These are phyloP conservation scores for Heliosperma pusillum DNA, from an alignment of 148 eudicot genomes.

Conservation along the genomic window DNA sequence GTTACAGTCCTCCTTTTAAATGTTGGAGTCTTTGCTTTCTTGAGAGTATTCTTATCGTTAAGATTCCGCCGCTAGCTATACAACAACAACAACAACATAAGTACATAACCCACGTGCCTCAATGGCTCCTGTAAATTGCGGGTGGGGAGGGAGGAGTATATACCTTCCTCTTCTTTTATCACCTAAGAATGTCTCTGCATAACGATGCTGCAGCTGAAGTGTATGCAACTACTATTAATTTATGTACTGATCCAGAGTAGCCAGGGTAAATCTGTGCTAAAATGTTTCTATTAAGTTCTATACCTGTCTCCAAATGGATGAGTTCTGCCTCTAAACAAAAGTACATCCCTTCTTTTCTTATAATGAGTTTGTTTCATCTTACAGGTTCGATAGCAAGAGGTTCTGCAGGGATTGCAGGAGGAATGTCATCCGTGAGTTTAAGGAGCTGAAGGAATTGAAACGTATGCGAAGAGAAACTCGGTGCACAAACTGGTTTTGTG, in stretches of 20 bases:
- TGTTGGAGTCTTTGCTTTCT: not conserved
- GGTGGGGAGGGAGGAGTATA: too few species aligned
- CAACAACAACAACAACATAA: too few species aligned
- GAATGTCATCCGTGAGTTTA: constrained; percentile 93
- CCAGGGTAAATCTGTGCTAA: not conserved
- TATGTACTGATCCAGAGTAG: not conserved
- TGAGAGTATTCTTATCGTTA: too few species aligned
- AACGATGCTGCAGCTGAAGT: not conserved
- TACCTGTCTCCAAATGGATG: not conserved
- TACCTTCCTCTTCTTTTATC: too few species aligned
- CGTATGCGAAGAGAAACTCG: constrained; percentile 74
- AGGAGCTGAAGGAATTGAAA: constrained; percentile 90
- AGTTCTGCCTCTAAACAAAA: not conserved
- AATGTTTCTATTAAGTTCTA: too few species aligned
- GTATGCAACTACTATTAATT: not conserved
- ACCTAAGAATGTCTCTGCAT: not conserved
- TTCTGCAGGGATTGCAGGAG: constrained; percentile 97
- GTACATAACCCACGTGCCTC: too few species aligned
- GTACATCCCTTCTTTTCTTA: constrained; percentile 7
- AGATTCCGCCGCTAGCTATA: too few species aligned
- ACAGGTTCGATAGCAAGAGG: constrained; percentile 95
- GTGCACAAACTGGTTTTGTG: constrained; percentile 96
- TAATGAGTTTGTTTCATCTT: constrained; percentile 18
- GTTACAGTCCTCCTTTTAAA: not conserved
- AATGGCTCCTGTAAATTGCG: too few species aligned